These are phyloP conservation scores for Mortierella sp. DNA, from an alignment of 371 early-diverging fungal genomes.

Conservation along the genomic window DNA sequence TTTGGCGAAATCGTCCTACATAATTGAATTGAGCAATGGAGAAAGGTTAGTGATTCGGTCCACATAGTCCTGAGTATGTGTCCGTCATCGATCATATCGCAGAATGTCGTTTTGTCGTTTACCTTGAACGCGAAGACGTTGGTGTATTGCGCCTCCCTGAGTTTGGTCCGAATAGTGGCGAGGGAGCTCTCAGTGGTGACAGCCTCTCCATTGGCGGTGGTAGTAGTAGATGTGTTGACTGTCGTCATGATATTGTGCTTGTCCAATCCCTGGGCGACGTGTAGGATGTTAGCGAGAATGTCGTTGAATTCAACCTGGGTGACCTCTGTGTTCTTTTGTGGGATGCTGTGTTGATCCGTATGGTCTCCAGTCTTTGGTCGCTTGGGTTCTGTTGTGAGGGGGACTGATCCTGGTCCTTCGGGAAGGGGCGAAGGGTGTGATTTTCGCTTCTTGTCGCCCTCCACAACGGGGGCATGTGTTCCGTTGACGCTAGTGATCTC, in stretches of 20 bases:
- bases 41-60: background rate
- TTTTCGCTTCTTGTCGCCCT: slow-evolving; percentile 37
- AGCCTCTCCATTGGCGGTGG: slow-evolving; percentile 28
- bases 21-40: background rate
- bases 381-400: slow-evolving; percentile 30
- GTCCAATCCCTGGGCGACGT: slow-evolving; percentile 32
- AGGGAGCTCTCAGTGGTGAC: slow-evolving; percentile 23
- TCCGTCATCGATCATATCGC: background rate
- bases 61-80: too few relatives aligned
- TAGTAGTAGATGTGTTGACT: slow-evolving; percentile 12
- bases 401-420: slow-evolving; percentile 32
- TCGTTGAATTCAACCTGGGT: slow-evolving; percentile 45
- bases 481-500: slow-evolving; percentile 27
- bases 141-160: slow-evolving; percentile 30
- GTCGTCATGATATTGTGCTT: slow-evolving; percentile 22
- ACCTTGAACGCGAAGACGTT: slow-evolving; percentile 40
- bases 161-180: slow-evolving; percentile 27
- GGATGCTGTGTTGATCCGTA: slow-evolving; percentile 13
- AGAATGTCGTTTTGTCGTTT: background rate
- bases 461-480: slow-evolving; percentile 7
- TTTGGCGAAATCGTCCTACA: slow-evolving; percentile 40
- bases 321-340: slow-evolving; percentile 37
- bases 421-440: slow-evolving; percentile 43
- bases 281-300: slow-evolving; percentile 26
- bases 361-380: slow-evolving; percentile 44